Evolutionary conservation across 441 rosid genomes (phyloP), one percentile per base, ranked within the genome.

Genomic region (Pelargonium fulgidum): DNA sequence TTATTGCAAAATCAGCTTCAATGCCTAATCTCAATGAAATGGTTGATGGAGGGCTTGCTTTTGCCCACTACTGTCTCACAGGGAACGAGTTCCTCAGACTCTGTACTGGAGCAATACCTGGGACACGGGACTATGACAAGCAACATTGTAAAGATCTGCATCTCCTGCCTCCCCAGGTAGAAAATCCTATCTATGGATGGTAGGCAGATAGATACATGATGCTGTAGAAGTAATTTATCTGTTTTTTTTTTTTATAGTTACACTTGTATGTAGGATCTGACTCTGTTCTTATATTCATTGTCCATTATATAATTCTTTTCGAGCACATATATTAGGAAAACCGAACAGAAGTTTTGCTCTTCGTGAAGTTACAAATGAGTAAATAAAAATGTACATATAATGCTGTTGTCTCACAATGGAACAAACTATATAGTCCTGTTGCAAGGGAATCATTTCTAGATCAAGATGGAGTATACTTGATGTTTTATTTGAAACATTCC

Each of bases 161-260:
- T 74, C 91, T 91, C 72, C 77, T 86, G 79, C 96, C 96, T 0
- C 90, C 96, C 33, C 92, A 82, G 42, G 96, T 84, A 68, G 90
- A 86, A 79, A 89, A 87, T 65, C 99, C 99, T 33, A 84, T 93
- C 67, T 93, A 84, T 69, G 95, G 96, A 64, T 93, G 96, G 97
- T 93, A 80, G 78, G 71, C 36, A 16, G 50, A 73, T 29, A 33
- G 19, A 26, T 59, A 4, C 20, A 22, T 44, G n/a, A 4, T 8
- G 16, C 66, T 7, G 12, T 63, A 33, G 39, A 62, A 63, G 42
- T 13, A n/a, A n/a, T n/a, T n/a, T n/a, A n/a, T n/a, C n/a, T n/a
- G n/a, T n/a, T n/a, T 22, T 1, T 22, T 0, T 45, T 45, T 45
- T 45, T 45, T 1, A 2, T 45, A 45, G 50, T 10, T 45, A 45